These are phyloP conservation scores for Lotmaria passim DNA, from an alignment of 208 protist species.

Conservation along the genomic window DNA sequence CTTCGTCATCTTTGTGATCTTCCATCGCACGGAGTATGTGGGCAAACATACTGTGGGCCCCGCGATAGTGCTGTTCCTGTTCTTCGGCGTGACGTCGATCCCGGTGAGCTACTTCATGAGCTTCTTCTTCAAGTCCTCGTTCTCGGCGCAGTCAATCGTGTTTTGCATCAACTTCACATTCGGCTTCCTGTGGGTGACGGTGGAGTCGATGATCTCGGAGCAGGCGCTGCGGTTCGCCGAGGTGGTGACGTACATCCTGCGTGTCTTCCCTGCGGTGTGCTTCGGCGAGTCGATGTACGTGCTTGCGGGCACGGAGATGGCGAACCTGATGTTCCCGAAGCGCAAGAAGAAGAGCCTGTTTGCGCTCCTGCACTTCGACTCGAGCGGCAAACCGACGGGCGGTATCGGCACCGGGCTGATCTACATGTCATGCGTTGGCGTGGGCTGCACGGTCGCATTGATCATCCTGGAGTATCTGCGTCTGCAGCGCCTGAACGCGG, in stretches of 20 bases:
- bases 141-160: slow-evolving; percentile 75
- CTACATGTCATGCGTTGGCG: slow-evolving; percentile 75
- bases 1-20: slow-evolving; percentile 73
- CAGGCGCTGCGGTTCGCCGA: slow-evolving; percentile 52
- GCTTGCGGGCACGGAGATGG: slow-evolving; percentile 57
- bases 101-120: slow-evolving; percentile 75
- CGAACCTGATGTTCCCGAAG: slow-evolving; percentile 50
- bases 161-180: slow-evolving; percentile 84
- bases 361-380: slow-evolving; percentile 36
- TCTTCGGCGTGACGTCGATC: slow-evolving; percentile 75
- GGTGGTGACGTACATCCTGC: slow-evolving; percentile 55
- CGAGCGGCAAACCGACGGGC: slow-evolving; percentile 33
- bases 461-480: slow-evolving; percentile 65
- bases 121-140: slow-evolving; percentile 82
- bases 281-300: slow-evolving; percentile 82
- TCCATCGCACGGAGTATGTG: slow-evolving; percentile 74
- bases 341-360: slow-evolving; percentile 47
- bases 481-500: slow-evolving; percentile 34
- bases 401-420: slow-evolving; percentile 74
- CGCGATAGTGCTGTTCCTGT: slow-evolving; percentile 68
- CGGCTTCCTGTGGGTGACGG: slow-evolving; percentile 82
- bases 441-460: slow-evolving; percentile 55
- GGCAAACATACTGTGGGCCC: slow-evolving; percentile 51
- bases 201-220: slow-evolving; percentile 67
- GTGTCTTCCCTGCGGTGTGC: slow-evolving; percentile 70